Evolutionary conservation across 179 eudicot genomes (phyloP), one percentile per base, ranked within the genome.

Genomic region (Dionaea muscipula): DNA sequence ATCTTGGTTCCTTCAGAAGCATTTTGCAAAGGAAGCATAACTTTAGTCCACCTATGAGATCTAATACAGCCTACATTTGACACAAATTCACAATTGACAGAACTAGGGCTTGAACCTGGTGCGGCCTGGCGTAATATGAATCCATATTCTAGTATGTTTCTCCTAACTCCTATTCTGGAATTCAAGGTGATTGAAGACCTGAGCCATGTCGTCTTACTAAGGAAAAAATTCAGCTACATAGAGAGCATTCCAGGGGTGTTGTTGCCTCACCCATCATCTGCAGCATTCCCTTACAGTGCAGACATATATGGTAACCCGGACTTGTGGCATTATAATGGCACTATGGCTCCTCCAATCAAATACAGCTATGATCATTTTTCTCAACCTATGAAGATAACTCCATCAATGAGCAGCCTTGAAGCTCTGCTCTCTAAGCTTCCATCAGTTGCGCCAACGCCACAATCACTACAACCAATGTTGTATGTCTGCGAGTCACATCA

Each of bases 161-260:
- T 31, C 35, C 35, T 31, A 31, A 31, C 35, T 39, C 3, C n/a
- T 39, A 7, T 15, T 3, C 7, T 39, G 44, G 44, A 15, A 13
- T 39, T n/a, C 44, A 39, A 56, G 62, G 71, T 75, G n/a, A 59
- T 61, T 23, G 76, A 75, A 47, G 79, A 75, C 63, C 33, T 71
- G 63, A 75, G 68, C 73, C 71, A 71, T 58, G 71, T 75, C 21
- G 73, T 75, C 62, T 53, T 68, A 15, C 65, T 75, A 22, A 65
- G 79, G 4, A 75, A 68, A 55, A 75, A 75, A 60, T 71, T 75
- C 31, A 57, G 71, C 66, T 68, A 67, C 59, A 71, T 75, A 7
- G 79, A 75, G 61, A 75, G 79, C 64, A 75, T 75, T 27, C 79
- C 79, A 0, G 79, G 79, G 1, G 79, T 71, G 8, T 59, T 75